A percentile compares a stretch with the other conserved stretches of the same genome.
These are phyloP conservation scores for Vaccinium macrocarpon DNA, from an alignment of 148 eudicot species.

Conservation along the genomic window DNA sequence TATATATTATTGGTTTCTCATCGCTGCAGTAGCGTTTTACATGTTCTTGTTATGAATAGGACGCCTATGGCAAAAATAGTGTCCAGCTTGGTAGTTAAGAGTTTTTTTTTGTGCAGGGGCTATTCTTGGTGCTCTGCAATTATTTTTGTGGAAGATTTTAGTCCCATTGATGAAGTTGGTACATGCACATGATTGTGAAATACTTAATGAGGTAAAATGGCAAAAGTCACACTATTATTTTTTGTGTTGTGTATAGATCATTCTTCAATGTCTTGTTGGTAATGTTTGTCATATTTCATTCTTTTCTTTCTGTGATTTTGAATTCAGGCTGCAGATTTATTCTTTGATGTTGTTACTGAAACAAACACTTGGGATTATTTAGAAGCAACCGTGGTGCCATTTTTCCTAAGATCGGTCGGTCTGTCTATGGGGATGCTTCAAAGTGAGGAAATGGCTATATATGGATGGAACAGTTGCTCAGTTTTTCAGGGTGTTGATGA, in stretches of 20 bases:
- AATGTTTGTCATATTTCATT: constrained; percentile 15
- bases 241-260: not conserved
- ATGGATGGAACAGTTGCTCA: constrained; percentile 40
- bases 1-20: not conserved
- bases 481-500: constrained; percentile 26
- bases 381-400: constrained; percentile 61
- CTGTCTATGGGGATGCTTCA: constrained; percentile 63
- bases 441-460: constrained; percentile 43
- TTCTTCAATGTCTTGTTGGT: constrained; percentile 1
- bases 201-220: constrained; percentile 59
- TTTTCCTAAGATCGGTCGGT: constrained; percentile 60
- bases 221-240: not conserved
- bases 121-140: constrained; percentile 31
- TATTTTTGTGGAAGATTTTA: constrained; percentile 58
- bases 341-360: constrained; percentile 59
- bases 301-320: constrained; percentile 13
- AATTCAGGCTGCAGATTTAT: constrained; percentile 52
- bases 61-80: not conserved
- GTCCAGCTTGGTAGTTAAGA: constrained; percentile 12
- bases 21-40: not conserved
- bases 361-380: constrained; percentile 64
- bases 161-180: constrained; percentile 59
- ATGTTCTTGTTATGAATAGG: not conserved
- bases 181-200: constrained; percentile 47
- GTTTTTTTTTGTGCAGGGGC: constrained; percentile 40